Evolutionary conservation across 495 filamentous ascomycete genomes (phyloP).

Genomic region (Podospora pseudoanserina): DNA sequence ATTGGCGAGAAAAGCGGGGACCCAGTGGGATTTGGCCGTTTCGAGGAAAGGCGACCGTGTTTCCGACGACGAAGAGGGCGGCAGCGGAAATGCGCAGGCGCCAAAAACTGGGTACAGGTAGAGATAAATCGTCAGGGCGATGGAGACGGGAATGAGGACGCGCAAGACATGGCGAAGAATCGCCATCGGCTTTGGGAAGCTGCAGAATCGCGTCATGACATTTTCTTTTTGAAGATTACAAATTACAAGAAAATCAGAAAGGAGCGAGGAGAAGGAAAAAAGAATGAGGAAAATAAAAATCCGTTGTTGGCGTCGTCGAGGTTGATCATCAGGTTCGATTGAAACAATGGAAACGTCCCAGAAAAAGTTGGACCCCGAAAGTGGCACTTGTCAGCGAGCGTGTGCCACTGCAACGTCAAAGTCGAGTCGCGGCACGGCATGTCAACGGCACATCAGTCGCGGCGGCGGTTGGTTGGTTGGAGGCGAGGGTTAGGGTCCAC

Average conservation of each 20-base stretch:
- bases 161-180: conserved; percentile 59
- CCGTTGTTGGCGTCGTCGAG: not conserved
- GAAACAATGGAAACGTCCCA: not conserved
- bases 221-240: not conserved
- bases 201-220: conserved; percentile 43
- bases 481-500: not conserved
- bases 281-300: not conserved
- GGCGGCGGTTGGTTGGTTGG: not conserved
- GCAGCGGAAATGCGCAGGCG: conserved; percentile 74
- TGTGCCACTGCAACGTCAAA: not conserved
- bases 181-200: conserved; percentile 46
- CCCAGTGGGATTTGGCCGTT: conserved; percentile 49
- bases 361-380: not conserved
- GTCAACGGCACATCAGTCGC: not conserved
- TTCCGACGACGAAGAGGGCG: conserved; percentile 34
- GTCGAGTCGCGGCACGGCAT: no score
- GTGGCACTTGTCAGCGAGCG: not conserved
- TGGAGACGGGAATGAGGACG: conserved; percentile 65
- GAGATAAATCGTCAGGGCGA: conserved; percentile 68
- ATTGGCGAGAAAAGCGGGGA: conserved; percentile 10
- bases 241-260: not conserved
- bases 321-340: not conserved
- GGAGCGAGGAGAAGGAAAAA: not conserved
- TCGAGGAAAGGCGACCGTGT: conserved; percentile 40
- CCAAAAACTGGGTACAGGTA: conserved; percentile 86